Evolutionary conservation across 345 rosid species (phyloP).

Genomic region (Citrus medica): DNA sequence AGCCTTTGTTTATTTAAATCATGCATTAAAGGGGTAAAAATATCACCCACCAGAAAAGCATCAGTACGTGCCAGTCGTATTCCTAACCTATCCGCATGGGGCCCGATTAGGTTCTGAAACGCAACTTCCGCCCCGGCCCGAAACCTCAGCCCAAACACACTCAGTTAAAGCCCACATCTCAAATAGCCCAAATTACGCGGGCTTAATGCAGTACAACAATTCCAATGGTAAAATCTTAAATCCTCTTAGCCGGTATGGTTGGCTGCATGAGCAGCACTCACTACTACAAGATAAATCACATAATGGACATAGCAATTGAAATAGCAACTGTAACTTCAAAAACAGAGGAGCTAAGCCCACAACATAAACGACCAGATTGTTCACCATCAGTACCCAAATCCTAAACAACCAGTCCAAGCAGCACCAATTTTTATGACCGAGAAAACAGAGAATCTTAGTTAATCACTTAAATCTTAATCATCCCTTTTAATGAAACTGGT

Average conservation of each 20-base stretch:
- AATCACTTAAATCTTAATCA: not conserved
- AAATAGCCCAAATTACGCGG: not conserved
- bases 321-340: not conserved
- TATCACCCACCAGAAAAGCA: not conserved
- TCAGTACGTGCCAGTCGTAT: fast-evolving
- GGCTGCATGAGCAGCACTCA: not conserved
- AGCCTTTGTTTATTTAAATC: too few relatives aligned
- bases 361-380: not conserved
- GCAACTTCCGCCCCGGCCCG: not conserved
- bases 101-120: not conserved
- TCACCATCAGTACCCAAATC: too few relatives aligned
- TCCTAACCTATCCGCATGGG: not conserved
- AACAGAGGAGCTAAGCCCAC: not conserved
- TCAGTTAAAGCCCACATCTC: too few relatives aligned
- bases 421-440: not conserved
- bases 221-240: not conserved
- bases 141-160: not conserved
- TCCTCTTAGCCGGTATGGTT: not conserved
- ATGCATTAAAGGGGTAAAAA: too few relatives aligned
- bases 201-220: too few relatives aligned
- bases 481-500: not conserved
- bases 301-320: not conserved
- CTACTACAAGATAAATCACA: too few relatives aligned
- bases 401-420: too few relatives aligned
- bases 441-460: not conserved